Base-by-base conservation (phyloP, 768 basidiomycete species). In the Boletus sp. region DNA sequence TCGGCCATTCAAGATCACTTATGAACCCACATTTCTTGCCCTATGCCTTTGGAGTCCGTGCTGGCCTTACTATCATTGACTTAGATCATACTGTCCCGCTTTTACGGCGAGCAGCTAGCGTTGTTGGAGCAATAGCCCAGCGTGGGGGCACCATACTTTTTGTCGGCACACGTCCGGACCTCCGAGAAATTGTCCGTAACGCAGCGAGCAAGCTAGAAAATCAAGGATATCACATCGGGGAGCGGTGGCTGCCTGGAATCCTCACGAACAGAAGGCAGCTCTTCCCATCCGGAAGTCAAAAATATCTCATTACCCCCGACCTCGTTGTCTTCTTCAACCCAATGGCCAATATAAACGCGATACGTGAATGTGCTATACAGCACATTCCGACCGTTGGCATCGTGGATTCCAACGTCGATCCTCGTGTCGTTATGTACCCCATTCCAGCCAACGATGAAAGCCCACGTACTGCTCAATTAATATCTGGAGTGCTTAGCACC, bases 391-490 rank as follows among this genome's bases (percentile, higher is more conserved):
- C 97, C 1, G 85, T 98, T 55, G 97, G 88, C 33, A 85, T 98
- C 55, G 83, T 95, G 50, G 97, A 99, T 72, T 92, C 94, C 21
- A 93, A 99, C 68, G 89, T 85, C 40, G 97, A 99, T 73, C 97
- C 97, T 6, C 85, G 97, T 25, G 79, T 93, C 37, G 95, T 99
- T 57, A 97, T 98, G 81, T 98, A 97, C 70, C 89, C 97, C 40
- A 98, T 99, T 65, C 95, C 94, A 0, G 94, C 92, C n/a, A 99
- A 98, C 70, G 93, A 96, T 73, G 97, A 99, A 73, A 93, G 84
- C 66, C 80, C 87, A 10, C 82, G 94, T 43, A 88, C 94, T 15
- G 92, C 93, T 41, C 96, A 98, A 64, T 75, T 99, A 39, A 81
- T 99, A 53, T 84, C 87, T 1, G 96, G 96, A 11, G 83, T 97